Base-by-base conservation (phyloP, 2,329 filamentous ascomycete species). In the Leptographium galeiforme region DNA sequence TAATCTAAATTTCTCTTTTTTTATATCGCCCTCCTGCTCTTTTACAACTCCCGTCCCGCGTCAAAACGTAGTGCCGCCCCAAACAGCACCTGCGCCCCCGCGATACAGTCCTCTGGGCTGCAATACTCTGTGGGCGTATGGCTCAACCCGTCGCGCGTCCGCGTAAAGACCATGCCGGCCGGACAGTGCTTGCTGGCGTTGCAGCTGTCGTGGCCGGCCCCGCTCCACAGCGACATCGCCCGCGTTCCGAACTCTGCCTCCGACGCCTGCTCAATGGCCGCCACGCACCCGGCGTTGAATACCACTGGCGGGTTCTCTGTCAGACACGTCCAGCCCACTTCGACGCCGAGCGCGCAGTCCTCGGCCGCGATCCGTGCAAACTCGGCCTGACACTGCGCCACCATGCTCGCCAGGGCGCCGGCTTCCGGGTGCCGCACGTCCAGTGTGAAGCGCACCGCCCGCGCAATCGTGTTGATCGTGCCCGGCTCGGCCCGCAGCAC, bases 391-490 rank as follows among this genome's bases (percentile, higher is more conserved):
- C 58, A 59, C 8, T 19, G 33, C 4, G 32, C 51, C 13, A 54
- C 51, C 54, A 58, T 55, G 33, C 16, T 16, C 8, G 53, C 51
- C 2, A 87, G 73, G 2, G 71, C 73, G 30, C 68, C 68, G 60
- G 82, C 77, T 39, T 75, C 70, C 10, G 71, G 73, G 0, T 77
- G 74, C 33, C 84, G 78, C 49, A 88, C 77, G 61, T 89, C 85
- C 8, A 88, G 74, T 18, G 74, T 81, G 64, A 88, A 87, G 41
- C 72, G 72, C 5, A 87, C 85, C 39, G 70, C 67, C 0, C 82
- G 82, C 0, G 85, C 82, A 0, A 89, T 81, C 0, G 85, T 89
- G 64, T 89, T 89, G 14, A 84, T 84, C 54, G 76, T 83, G 6
- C 83, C 82, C 6, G 58, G 57, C 14, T 53, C 39, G 0, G 47